These are phyloP conservation scores for Chrysoporthe puriensis DNA, from an alignment of 2,329 filamentous ascomycete genomes.

Conservation along the genomic window DNA sequence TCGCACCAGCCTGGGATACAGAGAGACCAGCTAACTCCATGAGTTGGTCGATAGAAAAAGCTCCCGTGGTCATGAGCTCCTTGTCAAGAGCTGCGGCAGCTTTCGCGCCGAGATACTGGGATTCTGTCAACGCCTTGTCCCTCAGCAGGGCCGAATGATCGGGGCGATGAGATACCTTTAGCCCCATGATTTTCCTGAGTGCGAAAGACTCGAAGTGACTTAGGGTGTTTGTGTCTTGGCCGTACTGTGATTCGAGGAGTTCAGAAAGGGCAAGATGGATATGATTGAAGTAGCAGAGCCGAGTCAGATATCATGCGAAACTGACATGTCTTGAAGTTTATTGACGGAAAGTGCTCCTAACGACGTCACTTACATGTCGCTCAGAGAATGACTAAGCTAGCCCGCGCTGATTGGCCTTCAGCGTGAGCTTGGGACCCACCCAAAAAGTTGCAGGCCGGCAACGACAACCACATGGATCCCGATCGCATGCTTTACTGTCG, in stretches of 20 bases:
- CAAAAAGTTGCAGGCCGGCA: constrained; percentile 23
- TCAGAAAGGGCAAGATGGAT: not conserved
- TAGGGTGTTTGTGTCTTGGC: not conserved
- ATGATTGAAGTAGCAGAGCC: not conserved
- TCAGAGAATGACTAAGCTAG: constrained; percentile 12
- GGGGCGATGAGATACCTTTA: constrained; percentile 36
- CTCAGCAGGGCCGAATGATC: not conserved
- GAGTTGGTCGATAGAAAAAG: constrained; percentile 92
- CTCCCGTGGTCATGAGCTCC: constrained; percentile 87
- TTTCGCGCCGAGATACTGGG: constrained; percentile 81
- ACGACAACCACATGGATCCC: not conserved
- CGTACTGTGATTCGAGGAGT: not conserved
- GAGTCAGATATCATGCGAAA: not conserved
- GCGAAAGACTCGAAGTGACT: not conserved
- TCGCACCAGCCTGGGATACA: constrained; percentile 82
- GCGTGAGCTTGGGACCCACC: constrained; percentile 24
- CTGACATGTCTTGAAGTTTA: constrained; percentile 12
- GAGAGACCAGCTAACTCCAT: constrained; percentile 96
- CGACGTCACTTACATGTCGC: constrained; percentile 16
- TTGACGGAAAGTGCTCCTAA: not conserved
- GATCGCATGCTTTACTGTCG: constrained; percentile 7
- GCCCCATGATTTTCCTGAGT: constrained; percentile 34
- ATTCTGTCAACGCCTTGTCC: constrained; percentile 31
- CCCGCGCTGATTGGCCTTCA: constrained; percentile 4
- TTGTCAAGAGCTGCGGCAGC: constrained; percentile 87